A percentile compares a stretch with the other conserved stretches of the same genome.
Evolutionary conservation across 164 flowering plant genomes (phyloP).

Genomic region (Litsea cubeba): DNA sequence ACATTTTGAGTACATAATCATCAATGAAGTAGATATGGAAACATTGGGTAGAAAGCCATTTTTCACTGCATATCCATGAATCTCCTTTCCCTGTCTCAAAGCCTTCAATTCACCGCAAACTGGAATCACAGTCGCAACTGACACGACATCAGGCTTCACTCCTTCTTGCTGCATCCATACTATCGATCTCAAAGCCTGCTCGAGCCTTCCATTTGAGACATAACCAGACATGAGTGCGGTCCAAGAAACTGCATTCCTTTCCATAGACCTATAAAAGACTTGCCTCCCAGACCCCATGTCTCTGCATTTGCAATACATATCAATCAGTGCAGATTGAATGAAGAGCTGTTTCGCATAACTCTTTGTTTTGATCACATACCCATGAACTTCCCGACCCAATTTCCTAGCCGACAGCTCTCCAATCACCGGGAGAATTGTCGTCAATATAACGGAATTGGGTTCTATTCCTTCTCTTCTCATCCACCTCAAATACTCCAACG

Average conservation of each 20-base stretch:
- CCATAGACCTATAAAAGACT: constrained; percentile 53
- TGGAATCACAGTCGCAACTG: constrained; percentile 77
- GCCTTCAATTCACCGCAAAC: constrained; percentile 66
- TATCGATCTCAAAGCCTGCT: constrained; percentile 74
- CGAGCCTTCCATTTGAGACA: constrained; percentile 59
- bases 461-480: constrained; percentile 57
- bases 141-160: constrained; percentile 79
- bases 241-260: constrained; percentile 78
- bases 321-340: constrained; percentile 66
- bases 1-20: constrained; percentile 83
- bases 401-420: constrained; percentile 47
- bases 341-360: constrained; percentile 43
- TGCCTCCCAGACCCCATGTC: constrained; percentile 63
- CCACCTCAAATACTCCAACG: constrained; percentile 48
- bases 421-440: constrained; percentile 59
- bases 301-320: constrained; percentile 87
- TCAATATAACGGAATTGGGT: constrained; percentile 66
- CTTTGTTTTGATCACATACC: constrained; percentile 53
- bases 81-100: constrained; percentile 64
- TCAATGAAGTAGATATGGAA: constrained; percentile 64
- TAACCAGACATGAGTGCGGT: constrained; percentile 87
- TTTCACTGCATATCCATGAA: constrained; percentile 66
- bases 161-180: constrained; percentile 97
- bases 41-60: constrained; percentile 61
- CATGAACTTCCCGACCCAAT: constrained; percentile 75